These are phyloP conservation scores for Spatholobus suberectus DNA, from an alignment of 306 rosid genomes.

Conservation along the genomic window DNA sequence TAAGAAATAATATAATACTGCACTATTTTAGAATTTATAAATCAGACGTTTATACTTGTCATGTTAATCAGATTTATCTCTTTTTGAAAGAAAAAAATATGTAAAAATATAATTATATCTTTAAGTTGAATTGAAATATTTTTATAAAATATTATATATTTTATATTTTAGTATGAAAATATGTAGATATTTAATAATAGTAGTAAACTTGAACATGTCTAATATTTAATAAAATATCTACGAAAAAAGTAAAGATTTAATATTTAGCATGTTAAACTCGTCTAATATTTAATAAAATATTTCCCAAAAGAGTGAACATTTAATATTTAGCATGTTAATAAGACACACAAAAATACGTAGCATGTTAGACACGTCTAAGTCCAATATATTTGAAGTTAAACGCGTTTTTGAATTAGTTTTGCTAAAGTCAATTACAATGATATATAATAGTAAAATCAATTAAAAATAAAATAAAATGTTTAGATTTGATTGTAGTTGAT, in stretches of 20 bases:
- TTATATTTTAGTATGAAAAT: background rate
- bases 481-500: background rate
- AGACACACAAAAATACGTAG: background rate
- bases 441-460: background rate
- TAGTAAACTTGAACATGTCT: background rate
- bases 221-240: background rate
- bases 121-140: background rate
- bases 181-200: background rate
- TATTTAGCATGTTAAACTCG: background rate
- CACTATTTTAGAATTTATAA: background rate
- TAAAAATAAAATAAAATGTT: background rate
- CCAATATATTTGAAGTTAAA: background rate
- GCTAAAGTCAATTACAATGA: background rate
- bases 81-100: background rate
- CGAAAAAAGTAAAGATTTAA: background rate
- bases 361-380: slow-evolving; percentile 17
- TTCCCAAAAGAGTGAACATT: background rate
- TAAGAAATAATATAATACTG: background rate
- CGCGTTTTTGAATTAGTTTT: slow-evolving; percentile 22
- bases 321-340: background rate
- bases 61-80: background rate
- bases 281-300: background rate
- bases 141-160: background rate
- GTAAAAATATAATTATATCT: background rate
- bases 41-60: background rate